Base-by-base conservation (phyloP, 352 stramenopile species). In the Globisporangium cylindrosporum region DNA sequence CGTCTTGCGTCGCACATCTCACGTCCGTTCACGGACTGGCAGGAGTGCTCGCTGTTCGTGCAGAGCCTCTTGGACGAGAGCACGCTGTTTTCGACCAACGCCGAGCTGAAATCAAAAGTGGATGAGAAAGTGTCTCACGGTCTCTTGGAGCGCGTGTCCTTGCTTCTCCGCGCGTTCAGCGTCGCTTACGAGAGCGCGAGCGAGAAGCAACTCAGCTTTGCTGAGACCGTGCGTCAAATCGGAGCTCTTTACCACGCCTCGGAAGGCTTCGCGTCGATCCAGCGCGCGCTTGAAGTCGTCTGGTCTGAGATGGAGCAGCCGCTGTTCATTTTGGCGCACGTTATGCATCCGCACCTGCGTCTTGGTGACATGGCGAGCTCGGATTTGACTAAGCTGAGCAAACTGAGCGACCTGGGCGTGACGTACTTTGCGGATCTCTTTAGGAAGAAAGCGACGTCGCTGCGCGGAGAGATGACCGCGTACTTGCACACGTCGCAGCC, bases 281-380 rank as follows among this genome's bases (percentile, higher is more conserved):
- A 86, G 49, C 65, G 69, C 1, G 76, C 78, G n/a, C 69, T 93
- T 12, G 86, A 93, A 61, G 66, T 73, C 22, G 66, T 78, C 38
- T 93, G 83, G 83, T 64, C 68, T 14, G 67, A 80, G 46, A 70
- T 85, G 64, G 82, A 92, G 64, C 86, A 92, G 72, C 86, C 83
- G 14, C 61, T 91, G n/a, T 85, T 82, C 61, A 62, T 91, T 4
- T 59, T 94, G 27, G 81, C 82, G 29, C 77, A 92, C 56, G 81
- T 74, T 1, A 64, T 92, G 29, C 78, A 91, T 48, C 86, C 84
- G n/a, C 72, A 78, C 24, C 49, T 88, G 49, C 79, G 82, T 12
- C 64, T 85, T 20, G 74, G 69, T 12, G 71, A 79, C 36, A 55
- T 91, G 8, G 64, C 70, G 5, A 75, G 55, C 38, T 79, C 79